Base-by-base conservation (phyloP, 208 protist genomes). In the Leishmania amazonensis region DNA sequence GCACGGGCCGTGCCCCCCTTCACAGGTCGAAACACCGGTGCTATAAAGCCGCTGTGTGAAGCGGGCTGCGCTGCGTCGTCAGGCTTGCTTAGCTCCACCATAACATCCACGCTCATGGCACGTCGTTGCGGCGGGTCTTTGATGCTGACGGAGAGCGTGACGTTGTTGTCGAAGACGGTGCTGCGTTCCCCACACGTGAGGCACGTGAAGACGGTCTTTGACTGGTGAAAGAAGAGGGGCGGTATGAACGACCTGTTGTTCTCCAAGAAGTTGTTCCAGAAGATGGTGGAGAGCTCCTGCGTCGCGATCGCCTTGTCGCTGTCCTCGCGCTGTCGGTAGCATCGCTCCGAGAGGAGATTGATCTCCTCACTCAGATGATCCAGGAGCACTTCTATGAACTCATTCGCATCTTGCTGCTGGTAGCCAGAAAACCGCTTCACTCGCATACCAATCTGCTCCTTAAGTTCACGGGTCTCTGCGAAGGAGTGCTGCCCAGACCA, bases 281-380 rank as follows among this genome's bases (percentile, higher is more conserved):
- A 95, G 42, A 97, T 88, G 28, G 83, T 49, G 35, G 96, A 93
- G 19, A 98, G 89, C 79, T 96, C 75, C 58, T 68, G 65, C 62
- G 89, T 88, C 7, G 95, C 87, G 73, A 98, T 88, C 54, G 75
- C 80, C 49, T 85, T 85, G 82, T 97, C 95, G 28, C 89, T 82
- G 51, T 97, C 94, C 17, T 86, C 82, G 42, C 91, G 93, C 80
- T 98, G 95, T 31, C 94, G 89, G 84, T 98, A 98, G 51, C 81
- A 85, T 74, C 97, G 94, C 45, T 86, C 86, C 19, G 84, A 83
- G 40, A 96, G 87, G 15, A 79, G 72, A 85, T 98, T 99, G 58
- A 98, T 85, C 85, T 99, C 97, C 86, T 98, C 96, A 71, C 95
- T 90, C 71, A 99, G 85, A 57, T 86, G 85, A 87, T 98, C 96